A percentile compares a stretch with the other conserved stretches of the same genome.
These are phyloP conservation scores for Capsella bursapastoris DNA, from an alignment of 345 rosid genomes.

Conservation along the genomic window DNA sequence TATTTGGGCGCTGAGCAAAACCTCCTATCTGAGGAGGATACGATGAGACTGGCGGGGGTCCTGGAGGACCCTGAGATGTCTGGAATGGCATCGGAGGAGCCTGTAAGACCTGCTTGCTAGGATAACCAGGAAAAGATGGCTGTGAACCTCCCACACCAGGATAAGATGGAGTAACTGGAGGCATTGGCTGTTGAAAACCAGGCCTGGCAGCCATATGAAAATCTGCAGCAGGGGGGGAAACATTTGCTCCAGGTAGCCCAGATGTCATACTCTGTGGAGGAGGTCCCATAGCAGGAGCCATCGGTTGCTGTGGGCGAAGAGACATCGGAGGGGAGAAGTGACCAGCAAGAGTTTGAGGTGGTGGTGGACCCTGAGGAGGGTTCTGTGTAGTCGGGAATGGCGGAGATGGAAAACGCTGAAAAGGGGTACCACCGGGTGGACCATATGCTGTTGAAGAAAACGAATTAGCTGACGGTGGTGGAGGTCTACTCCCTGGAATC, in stretches of 20 bases:
- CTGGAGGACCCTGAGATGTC: constrained; percentile 61
- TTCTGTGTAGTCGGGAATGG: constrained; percentile 58
- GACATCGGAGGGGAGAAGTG: constrained; percentile 52
- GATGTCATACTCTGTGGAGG: constrained; percentile 52
- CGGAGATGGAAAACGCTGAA: constrained; percentile 63
- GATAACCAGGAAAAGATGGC: constrained; percentile 69
- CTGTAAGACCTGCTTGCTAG: constrained; percentile 56
- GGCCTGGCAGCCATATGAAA: constrained; percentile 50
- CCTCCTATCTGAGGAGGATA: constrained; percentile 62
- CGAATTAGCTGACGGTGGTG: constrained; percentile 49
- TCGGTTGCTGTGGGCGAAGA: constrained; percentile 58
- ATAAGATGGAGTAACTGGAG: constrained; percentile 50
- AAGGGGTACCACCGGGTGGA: constrained; percentile 57
- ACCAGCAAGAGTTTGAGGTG: constrained; percentile 58
- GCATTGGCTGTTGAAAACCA: constrained; percentile 58
- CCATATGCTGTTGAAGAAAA: constrained; percentile 55
- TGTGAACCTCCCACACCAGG: constrained; percentile 50
- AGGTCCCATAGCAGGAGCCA: constrained; percentile 66
- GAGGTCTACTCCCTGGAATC: constrained; percentile 38
- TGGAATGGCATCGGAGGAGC: constrained; percentile 59
- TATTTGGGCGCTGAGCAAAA: constrained; percentile 53
- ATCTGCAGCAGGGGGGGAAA: constrained; percentile 51
- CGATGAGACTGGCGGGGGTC: constrained; percentile 46
- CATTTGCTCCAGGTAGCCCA: constrained; percentile 47
- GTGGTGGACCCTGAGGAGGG: constrained; percentile 57